Evolutionary conservation across 1,284 basidiomycete species (phyloP).

Genomic region (Cryptococcus deneoformans): DNA sequence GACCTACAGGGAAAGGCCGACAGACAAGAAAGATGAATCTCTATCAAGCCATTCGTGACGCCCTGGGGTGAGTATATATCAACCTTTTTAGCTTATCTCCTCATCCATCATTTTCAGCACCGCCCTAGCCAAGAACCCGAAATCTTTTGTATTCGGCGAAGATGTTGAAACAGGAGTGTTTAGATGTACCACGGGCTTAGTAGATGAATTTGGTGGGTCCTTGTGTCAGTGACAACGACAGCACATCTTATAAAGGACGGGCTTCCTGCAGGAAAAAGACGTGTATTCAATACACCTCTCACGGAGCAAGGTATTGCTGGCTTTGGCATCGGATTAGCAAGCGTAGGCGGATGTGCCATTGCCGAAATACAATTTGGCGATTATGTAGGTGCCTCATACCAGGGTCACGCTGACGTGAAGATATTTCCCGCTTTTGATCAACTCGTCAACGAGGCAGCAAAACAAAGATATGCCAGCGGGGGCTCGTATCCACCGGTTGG

Average conservation of each 20-base stretch:
- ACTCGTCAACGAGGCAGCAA: constrained; percentile 95
- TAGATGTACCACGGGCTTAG: constrained; percentile 69
- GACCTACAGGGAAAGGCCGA: constrained; percentile 62
- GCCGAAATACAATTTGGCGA: constrained; percentile 75
- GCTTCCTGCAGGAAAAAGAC: constrained; percentile 63
- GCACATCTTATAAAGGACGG: not conserved
- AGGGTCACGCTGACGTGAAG: constrained; percentile 39
- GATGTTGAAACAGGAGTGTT: constrained; percentile 94
- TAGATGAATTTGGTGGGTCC: constrained; percentile 79
- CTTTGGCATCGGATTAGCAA: constrained; percentile 86
- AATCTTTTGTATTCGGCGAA: constrained; percentile 85
- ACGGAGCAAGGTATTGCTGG: constrained; percentile 95
- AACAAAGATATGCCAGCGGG: constrained; percentile 84
- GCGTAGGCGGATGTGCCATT: constrained; percentile 91
- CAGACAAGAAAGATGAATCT: constrained; percentile 88
- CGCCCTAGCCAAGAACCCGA: constrained; percentile 78
- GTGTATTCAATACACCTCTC: constrained; percentile 93
- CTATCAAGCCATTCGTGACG: constrained; percentile 85
- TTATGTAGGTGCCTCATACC: constrained; percentile 28
- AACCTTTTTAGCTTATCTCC: not conserved
- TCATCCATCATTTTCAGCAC: constrained; percentile 54
- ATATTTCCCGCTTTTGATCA: constrained; percentile 92
- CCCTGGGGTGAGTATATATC: constrained; percentile 61
- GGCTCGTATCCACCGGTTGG: constrained; percentile 63
- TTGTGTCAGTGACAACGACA: not conserved